Base-by-base conservation (phyloP, 768 basidiomycete genomes). In the Rhizopogon rudus region DNA sequence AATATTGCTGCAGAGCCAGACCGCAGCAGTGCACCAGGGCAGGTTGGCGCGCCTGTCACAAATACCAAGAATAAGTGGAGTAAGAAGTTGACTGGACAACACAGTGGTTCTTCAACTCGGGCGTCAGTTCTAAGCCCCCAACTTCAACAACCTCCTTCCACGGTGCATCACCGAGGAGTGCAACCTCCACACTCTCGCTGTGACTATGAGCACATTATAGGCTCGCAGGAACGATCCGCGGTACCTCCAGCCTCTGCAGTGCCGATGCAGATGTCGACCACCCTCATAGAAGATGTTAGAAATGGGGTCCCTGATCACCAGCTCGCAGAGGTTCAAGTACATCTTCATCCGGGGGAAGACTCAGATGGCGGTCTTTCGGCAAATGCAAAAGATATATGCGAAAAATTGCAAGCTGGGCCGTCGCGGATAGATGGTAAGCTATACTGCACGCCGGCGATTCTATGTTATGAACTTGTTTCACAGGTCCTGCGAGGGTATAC, bases 401-500 rank as follows among this genome's bases (percentile, higher is more conserved):
- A 78, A 12, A 74, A 75, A 55, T 74, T 90, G 22, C 88, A 91
- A 65, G 60, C 66, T 0, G 75, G 83, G 25, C 82, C 87, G 10
- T 80, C 83, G 10, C 75, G 86, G 57, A 83, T 91, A 51, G 88
- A 91, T 66, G 88, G 88, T 86, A 3, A 14, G 44, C 10, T 35
- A 46, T 35, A 31, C 44, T 39, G 39, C 54, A 13, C 29, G 22
- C 45, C 55, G 33, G 46, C 41, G 25, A 16, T 22, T 20, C 20
- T 6, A 12, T 22, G 52, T 25, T 53, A n/a, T 55, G 57, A 59
- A 57, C 43, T 3, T 37, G 33, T 53, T 33, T 13, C 44, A 50
- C 35, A 87, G 86, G 86, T n/a, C 81, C 83, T 10, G 86, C 86
- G 28, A 83, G 78, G 63, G 82, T 83, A 28, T 89, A 80, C 60